Evolutionary conservation across 2,329 filamentous ascomycete species (phyloP).

Genomic region (Blastomyces silverae): DNA sequence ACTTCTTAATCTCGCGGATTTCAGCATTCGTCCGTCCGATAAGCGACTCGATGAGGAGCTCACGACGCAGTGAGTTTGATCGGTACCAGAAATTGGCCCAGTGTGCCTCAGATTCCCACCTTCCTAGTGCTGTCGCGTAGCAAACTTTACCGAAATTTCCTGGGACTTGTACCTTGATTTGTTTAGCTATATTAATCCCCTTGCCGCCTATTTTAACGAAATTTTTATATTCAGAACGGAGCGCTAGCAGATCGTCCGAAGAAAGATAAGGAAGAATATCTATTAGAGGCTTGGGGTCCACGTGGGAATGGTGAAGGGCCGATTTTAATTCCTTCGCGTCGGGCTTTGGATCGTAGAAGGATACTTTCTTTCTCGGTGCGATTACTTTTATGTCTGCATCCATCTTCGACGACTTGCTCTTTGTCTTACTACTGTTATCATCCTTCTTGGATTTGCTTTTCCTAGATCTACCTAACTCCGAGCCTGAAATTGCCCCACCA

Average conservation of each 20-base stretch:
- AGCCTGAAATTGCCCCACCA: slow-evolving; percentile 19
- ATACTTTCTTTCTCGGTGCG: slow-evolving; percentile 56
- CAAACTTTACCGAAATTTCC: slow-evolving; percentile 77
- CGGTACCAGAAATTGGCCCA: slow-evolving; percentile 99
- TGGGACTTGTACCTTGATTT: slow-evolving; percentile 42
- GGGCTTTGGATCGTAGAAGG: slow-evolving; percentile 75
- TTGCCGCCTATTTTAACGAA: slow-evolving; percentile 61
- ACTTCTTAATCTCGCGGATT: slow-evolving; percentile 75
- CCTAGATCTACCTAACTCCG: slow-evolving; percentile 25
- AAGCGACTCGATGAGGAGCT: slow-evolving; percentile 84
- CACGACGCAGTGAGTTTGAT: slow-evolving; percentile 71
- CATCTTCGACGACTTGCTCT: slow-evolving; percentile 21
- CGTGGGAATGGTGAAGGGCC: slow-evolving; percentile 62
- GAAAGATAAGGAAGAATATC: slow-evolving; percentile 77
- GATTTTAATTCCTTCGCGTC: slow-evolving; percentile 70
- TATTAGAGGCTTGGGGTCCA: slow-evolving; percentile 65
- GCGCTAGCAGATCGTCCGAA: slow-evolving; percentile 78
- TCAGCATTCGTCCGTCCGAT: slow-evolving; percentile 89
- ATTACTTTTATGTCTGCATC: slow-evolving; percentile 30
- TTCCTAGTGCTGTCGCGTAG: slow-evolving; percentile 81
- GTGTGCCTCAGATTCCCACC: slow-evolving; percentile 89
- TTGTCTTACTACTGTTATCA: slow-evolving; percentile 2
- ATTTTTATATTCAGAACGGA: slow-evolving; percentile 85
- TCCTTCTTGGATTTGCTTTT: slow-evolving; percentile 22
- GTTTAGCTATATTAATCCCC: slow-evolving; percentile 47